Percentiles rank a stretch among this genome's conserved stretches.
These are phyloP conservation scores for Cladophialophora immunda DNA, from an alignment of 2,329 filamentous ascomycete species.

Conservation along the genomic window DNA sequence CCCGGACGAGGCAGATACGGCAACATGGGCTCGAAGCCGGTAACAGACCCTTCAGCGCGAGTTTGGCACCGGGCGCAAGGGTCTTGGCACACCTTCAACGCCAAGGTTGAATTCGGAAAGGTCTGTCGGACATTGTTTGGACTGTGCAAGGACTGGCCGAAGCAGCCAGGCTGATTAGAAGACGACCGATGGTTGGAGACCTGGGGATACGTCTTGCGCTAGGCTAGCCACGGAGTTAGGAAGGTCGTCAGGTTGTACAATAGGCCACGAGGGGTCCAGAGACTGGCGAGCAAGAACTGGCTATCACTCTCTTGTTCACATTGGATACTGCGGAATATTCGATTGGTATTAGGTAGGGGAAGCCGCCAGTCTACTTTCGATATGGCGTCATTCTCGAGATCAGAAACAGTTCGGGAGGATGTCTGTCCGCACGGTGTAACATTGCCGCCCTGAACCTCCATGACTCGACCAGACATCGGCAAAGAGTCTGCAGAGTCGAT, in stretches of 20 bases:
- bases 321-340: not conserved
- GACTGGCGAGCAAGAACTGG: not conserved
- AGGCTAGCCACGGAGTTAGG: not conserved
- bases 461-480: too few relatives aligned
- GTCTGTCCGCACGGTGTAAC: too few relatives aligned
- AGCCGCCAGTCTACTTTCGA: not conserved
- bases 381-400: not conserved
- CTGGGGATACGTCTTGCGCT: not conserved
- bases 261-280: not conserved
- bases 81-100: slow-evolving; percentile 44
- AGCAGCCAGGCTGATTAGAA: slow-evolving; percentile 9
- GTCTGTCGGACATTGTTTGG: slow-evolving; percentile 46
- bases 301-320: not conserved
- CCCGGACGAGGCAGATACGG: slow-evolving; percentile 43
- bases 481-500: too few relatives aligned
- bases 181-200: too few relatives aligned
- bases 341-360: not conserved
- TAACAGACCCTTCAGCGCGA: slow-evolving; percentile 44
- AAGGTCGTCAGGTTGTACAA: not conserved
- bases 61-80: slow-evolving; percentile 46
- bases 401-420: too few relatives aligned
- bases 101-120: slow-evolving; percentile 45
- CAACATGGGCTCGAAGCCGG: slow-evolving; percentile 47
- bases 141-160: slow-evolving; percentile 44
- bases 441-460: too few relatives aligned